Percentiles rank a stretch among this genome's conserved stretches.
Evolutionary conservation across 164 flowering plant genomes (phyloP).

Genomic region (Annona squamosa): DNA sequence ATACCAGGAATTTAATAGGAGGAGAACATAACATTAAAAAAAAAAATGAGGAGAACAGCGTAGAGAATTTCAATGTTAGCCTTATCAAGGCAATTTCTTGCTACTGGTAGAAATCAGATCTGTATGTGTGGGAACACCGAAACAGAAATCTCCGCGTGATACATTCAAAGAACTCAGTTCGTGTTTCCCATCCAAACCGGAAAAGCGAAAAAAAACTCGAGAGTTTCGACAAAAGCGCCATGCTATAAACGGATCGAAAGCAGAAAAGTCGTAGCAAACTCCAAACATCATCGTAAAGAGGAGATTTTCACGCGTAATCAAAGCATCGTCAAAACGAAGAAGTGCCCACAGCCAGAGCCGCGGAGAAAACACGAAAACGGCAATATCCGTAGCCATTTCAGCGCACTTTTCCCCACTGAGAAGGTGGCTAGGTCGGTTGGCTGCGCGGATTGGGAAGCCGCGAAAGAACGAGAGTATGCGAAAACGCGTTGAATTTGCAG

Average conservation of each 20-base stretch:
- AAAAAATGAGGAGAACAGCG: not conserved
- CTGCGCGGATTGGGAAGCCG: slow-evolving; percentile 6
- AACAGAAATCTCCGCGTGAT: not conserved
- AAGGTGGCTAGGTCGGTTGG: not conserved
- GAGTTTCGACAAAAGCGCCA: slow-evolving; percentile 2
- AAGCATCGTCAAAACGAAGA: not conserved
- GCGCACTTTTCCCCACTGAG: not conserved
- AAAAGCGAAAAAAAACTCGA: not conserved
- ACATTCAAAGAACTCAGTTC: not conserved
- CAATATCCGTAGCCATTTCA: not conserved
- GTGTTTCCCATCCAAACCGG: not conserved
- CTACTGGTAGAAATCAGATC: not conserved
- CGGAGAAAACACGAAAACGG: not conserved
- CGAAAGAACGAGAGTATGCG: not conserved
- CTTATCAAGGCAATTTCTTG: not conserved
- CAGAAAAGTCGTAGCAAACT: slow-evolving; percentile 6
- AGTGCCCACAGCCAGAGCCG: not conserved
- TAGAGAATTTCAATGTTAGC: slow-evolving; percentile 1
- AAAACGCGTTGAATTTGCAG: not conserved
- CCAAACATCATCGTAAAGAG: slow-evolving; percentile 10
- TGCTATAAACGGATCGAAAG: slow-evolving; percentile 2
- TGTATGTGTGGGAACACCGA: slow-evolving; percentile 1
- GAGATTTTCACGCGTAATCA: not conserved
- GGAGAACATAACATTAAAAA: too few species aligned
- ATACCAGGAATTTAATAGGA: slow-evolving; percentile 3